Percentiles rank a stretch among this genome's conserved stretches.
Conservation (phyloP, 495 filamentous ascomycete species). For the Articulospora tetracladia region DNA sequence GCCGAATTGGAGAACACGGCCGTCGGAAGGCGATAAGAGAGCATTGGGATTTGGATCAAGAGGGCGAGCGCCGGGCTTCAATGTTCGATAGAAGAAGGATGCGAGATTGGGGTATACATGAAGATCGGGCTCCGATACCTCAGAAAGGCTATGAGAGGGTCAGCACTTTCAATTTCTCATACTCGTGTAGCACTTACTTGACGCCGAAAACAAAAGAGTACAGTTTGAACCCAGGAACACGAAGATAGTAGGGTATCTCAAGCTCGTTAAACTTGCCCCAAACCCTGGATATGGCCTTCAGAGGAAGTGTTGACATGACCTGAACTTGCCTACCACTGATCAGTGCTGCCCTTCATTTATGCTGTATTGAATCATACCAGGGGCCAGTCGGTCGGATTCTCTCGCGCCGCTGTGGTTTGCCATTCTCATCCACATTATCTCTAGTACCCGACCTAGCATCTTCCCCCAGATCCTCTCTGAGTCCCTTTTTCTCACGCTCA, state of each 20-base stretch:
- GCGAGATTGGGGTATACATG: constrained; percentile 89
- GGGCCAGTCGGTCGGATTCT: constrained; percentile 81
- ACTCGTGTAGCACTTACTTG: constrained; percentile 48
- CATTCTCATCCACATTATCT: constrained; percentile 27
- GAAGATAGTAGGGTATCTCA: constrained; percentile 82
- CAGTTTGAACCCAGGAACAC: constrained; percentile 90
- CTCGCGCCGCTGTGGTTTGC: constrained; percentile 57
- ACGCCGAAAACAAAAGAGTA: constrained; percentile 93
- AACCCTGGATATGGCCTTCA: constrained; percentile 88
- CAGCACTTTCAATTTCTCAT: neutral
- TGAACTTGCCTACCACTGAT: constrained; percentile 70
- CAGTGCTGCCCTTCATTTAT: constrained; percentile 4
- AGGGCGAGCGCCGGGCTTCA: constrained; percentile 88
- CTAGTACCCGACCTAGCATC: constrained; percentile 26
- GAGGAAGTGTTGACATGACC: constrained; percentile 90
- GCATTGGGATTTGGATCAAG: constrained; percentile 75
- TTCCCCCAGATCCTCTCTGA: constrained; percentile 49
- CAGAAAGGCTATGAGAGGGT: constrained; percentile 54
- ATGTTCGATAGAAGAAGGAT: constrained; percentile 92
- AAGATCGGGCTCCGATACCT: constrained; percentile 83
- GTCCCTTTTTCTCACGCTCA: constrained; percentile 49
- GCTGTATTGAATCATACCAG: constrained; percentile 52
- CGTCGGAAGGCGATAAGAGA: constrained; percentile 84
- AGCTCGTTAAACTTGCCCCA: constrained; percentile 97
- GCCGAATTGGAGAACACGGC: constrained; percentile 86